These are phyloP conservation scores for Fomitopsis schrenkii DNA, from an alignment of 1,284 basidiomycete species.

Conservation along the genomic window DNA sequence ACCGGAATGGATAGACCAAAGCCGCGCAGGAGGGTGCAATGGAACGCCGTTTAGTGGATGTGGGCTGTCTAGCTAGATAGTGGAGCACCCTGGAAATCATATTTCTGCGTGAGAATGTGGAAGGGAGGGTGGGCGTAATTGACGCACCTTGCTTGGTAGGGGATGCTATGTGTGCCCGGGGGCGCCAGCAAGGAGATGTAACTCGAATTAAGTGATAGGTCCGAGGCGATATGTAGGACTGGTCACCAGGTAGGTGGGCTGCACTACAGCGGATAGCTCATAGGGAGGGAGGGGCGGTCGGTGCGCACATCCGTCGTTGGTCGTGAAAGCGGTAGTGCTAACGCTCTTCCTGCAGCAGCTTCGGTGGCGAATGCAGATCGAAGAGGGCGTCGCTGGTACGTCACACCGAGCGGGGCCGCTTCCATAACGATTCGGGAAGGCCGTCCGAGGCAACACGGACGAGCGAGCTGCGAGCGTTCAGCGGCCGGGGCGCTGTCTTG, in stretches of 20 bases:
- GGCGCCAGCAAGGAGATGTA: not conserved
- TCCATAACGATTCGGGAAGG: not conserved
- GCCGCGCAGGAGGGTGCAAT: not conserved
- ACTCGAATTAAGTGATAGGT: conserved; percentile 11
- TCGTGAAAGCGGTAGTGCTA: not conserved
- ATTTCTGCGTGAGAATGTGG: not conserved
- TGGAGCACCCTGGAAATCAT: not conserved
- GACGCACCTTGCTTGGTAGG: not conserved
- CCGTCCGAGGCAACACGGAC: not conserved
- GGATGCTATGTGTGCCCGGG: not conserved
- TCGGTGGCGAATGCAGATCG: not conserved
- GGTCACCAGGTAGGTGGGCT: not conserved
- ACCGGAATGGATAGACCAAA: not conserved
- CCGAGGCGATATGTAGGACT: not conserved
- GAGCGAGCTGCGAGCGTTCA: not conserved
- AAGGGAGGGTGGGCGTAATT: not conserved
- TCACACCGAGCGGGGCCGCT: not conserved
- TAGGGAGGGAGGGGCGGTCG: not conserved
- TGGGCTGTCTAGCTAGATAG: not conserved
- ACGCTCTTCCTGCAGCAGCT: not conserved
- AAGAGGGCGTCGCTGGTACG: not conserved
- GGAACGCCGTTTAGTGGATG: not conserved
- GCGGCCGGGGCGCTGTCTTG: not conserved
- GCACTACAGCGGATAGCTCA: not conserved
- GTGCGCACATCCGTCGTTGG: not conserved